Evolutionary conservation across 352 stramenopile genomes (phyloP), one percentile per base, ranked within the genome.

Genomic region (Pythium brassicae): DNA sequence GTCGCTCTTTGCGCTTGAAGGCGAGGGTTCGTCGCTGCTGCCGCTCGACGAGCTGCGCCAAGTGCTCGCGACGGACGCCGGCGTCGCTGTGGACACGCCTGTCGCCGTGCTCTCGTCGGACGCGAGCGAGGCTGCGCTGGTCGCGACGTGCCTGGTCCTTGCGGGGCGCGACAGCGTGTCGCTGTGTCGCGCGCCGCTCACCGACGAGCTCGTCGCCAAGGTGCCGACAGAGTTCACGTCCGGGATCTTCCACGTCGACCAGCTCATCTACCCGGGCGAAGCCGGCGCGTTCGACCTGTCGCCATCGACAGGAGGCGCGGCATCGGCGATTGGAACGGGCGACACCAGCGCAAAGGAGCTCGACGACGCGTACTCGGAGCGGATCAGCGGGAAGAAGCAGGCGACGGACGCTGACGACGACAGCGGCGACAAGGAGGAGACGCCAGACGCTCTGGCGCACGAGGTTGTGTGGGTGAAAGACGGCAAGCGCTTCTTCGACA

Each of bases 401-500:
- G 42, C 49, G 11, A 54, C 65, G 47, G 59, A 55, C 20, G 19
- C 23, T 7, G 29, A 45, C 8, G 23, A 17, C 20, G 26, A 78
- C 29, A 56, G 47, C 46, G 50, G 58, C 14, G 47, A 65, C 25
- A 19, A 39, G 19, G 45, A 55, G 19, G 26, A 68, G 7, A 54
- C 72, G 11, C 37, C 72, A 37, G 46, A 65, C 17, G 55, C 53
- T 27, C 40, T 52, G 7, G 51, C 71, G 27, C 68, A 86, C 17
- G 58, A 71, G 50, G 62, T 81, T 14, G 76, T 87, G 25, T 87
- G 73, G 74, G 48, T 76, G 34, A 68, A 76, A 23, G 64, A 81
- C 29, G 75, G 72, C 4, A 68, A 75, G 19, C 74, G 71, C 3
- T 94, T 88, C 59, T 94, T 94, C 59, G 83, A 90, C 34, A 92